Percentiles rank a stretch among this genome's conserved stretches.
These are phyloP conservation scores for Monosporascus sp. DNA, from an alignment of 2,329 filamentous ascomycete species.

Conservation along the genomic window DNA sequence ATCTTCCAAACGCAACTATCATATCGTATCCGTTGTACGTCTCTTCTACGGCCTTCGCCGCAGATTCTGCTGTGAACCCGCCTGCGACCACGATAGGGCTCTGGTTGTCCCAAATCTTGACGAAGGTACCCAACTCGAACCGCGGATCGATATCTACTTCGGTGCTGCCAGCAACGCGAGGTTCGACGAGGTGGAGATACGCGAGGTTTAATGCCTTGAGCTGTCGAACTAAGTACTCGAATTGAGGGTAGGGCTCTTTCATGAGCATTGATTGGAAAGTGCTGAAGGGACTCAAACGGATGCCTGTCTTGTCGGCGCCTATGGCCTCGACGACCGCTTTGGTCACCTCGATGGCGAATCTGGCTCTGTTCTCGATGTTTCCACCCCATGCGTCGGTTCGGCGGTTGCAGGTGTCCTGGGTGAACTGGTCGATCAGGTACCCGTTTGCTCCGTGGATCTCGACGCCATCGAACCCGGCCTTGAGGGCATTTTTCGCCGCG, in stretches of 20 bases:
- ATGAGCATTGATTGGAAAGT: constrained; percentile 55
- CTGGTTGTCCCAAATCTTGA: constrained; percentile 38
- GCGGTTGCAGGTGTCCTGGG: constrained; percentile 48
- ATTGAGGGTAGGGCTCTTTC: constrained; percentile 52
- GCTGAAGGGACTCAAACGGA: constrained; percentile 50
- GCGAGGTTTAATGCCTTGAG: constrained; percentile 48
- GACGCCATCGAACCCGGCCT: constrained; percentile 65
- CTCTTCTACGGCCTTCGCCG: constrained; percentile 34
- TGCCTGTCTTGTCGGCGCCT: constrained; percentile 42
- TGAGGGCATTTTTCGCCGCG: constrained; percentile 50
- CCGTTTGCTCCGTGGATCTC: constrained; percentile 39
- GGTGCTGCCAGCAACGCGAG: constrained; percentile 37
- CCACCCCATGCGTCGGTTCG: constrained; percentile 53
- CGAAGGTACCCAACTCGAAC: constrained; percentile 36
- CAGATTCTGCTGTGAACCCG: constrained; percentile 33
- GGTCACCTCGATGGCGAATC: constrained; percentile 48
- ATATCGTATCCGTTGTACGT: constrained; percentile 35
- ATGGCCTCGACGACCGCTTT: constrained; percentile 47
- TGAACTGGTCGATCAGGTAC: constrained; percentile 53
- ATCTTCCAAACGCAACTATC: constrained; percentile 42
- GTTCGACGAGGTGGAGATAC: constrained; percentile 54
- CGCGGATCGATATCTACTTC: constrained; percentile 32
- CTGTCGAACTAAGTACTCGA: constrained; percentile 44
- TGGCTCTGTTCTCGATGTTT: constrained; percentile 48
- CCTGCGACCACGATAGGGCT: constrained; percentile 44